Conservation (phyloP, 2,329 filamentous ascomycete genomes). For the Penicillium sp. region DNA sequence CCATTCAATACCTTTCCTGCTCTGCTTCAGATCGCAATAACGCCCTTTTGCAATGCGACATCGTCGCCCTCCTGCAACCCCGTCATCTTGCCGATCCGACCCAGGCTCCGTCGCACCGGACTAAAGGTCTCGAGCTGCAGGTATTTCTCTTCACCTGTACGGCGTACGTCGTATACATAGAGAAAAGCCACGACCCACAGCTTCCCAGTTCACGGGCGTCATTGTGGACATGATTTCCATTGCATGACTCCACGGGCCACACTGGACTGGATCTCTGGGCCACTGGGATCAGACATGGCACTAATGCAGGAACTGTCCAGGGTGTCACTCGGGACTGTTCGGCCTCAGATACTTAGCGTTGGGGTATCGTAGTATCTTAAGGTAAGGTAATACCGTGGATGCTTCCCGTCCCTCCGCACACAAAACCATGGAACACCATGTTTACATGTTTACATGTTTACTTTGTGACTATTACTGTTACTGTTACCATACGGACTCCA, state of each 20-base stretch:
- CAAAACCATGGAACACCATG: slow-evolving; percentile 11
- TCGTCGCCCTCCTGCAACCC: neutral
- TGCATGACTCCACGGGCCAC: slow-evolving; percentile 5
- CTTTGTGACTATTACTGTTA: neutral
- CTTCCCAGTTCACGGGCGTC: neutral
- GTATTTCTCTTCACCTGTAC: neutral
- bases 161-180: neutral
- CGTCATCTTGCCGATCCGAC: neutral
- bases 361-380: neutral
- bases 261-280: neutral
- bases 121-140: slow-evolving; percentile 7
- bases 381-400: neutral
- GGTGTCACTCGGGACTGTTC: neutral
- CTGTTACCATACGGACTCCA: neutral
- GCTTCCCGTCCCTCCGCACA: slow-evolving; percentile 9
- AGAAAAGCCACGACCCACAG: neutral
- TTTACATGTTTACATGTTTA: neutral
- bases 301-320: slow-evolving; percentile 39
- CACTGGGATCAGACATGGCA: slow-evolving; percentile 20
- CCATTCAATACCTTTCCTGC: neutral
- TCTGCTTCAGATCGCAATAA: slow-evolving; percentile 23
- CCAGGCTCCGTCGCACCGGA: neutral
- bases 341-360: neutral
- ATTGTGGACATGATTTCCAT: slow-evolving; percentile 7
- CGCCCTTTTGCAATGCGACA: slow-evolving; percentile 4